These are phyloP conservation scores for Pseudoperonospora humuli DNA, from an alignment of 352 stramenopile genomes.

Conservation along the genomic window DNA sequence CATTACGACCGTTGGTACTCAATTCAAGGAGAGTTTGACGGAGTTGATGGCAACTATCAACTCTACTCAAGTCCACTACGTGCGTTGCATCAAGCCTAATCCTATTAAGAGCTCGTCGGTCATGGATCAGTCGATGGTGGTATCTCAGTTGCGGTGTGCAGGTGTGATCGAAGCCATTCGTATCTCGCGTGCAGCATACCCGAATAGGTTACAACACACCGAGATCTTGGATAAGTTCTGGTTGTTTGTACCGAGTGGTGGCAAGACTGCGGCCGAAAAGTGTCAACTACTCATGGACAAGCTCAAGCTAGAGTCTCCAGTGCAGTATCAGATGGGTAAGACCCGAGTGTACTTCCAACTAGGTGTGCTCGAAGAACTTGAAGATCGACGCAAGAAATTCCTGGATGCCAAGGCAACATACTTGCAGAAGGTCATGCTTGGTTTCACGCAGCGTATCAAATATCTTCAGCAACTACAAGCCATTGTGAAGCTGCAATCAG, in stretches of 20 bases:
- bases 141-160: slow-evolving; percentile 95
- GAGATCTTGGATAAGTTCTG: slow-evolving; percentile 81
- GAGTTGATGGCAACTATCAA: slow-evolving; percentile 95
- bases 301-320: slow-evolving; percentile 58
- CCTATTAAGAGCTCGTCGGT: slow-evolving; percentile 87
- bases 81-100: slow-evolving; percentile 99
- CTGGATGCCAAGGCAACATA: slow-evolving; percentile 72
- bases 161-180: slow-evolving; percentile 99
- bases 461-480: slow-evolving; percentile 67
- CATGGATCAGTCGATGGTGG: slow-evolving; percentile 91
- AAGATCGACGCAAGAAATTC: slow-evolving; percentile 82
- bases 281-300: slow-evolving; percentile 78
- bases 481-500: slow-evolving; percentile 81
- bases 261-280: slow-evolving; percentile 48
- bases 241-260: slow-evolving; percentile 63
- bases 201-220: slow-evolving; percentile 91
- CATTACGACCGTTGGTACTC: slow-evolving; percentile 70
- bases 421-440: slow-evolving; percentile 72
- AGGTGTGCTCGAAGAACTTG: slow-evolving; percentile 76
- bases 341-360: slow-evolving; percentile 85
- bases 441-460: slow-evolving; percentile 66
- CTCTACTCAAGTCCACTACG: slow-evolving; percentile 95
- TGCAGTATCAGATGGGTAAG: slow-evolving; percentile 82
- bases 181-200: slow-evolving; percentile 97
- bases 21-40: slow-evolving; percentile 92